Conservation (phyloP, 83 land plant genomes). For the Thuja plicata region DNA sequence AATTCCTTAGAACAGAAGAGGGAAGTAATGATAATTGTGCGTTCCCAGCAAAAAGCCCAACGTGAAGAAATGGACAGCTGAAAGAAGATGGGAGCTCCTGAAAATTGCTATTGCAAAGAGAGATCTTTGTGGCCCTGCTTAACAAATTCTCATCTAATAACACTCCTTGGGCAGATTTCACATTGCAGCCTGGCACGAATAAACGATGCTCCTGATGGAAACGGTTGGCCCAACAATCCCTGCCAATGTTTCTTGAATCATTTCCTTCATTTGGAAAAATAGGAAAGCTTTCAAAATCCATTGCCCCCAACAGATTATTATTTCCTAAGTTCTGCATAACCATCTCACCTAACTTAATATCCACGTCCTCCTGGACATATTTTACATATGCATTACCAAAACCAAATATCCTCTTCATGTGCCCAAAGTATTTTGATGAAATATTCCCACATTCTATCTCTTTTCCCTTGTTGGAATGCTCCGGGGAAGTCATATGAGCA, state of each 20-base stretch:
- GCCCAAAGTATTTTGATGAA: background rate
- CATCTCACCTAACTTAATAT: constrained; percentile 1
- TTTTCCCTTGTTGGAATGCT: constrained; percentile 12
- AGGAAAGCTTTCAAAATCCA: background rate
- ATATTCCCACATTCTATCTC: background rate
- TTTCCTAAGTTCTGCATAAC: background rate
- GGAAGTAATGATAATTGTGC: constrained; percentile 12
- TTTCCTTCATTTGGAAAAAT: background rate
- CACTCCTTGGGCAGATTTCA: background rate
- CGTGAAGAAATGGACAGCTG: constrained; percentile 14
- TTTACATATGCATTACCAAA: constrained; percentile 6
- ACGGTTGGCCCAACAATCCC: constrained; percentile 7
- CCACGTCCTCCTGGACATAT: background rate
- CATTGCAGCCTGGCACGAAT: constrained; percentile 16
- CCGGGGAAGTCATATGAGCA: background rate
- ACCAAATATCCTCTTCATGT: background rate
- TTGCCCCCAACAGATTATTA: background rate
- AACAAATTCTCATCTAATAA: constrained; percentile 1
- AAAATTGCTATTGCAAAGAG: constrained; percentile 2
- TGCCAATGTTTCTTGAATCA: background rate
- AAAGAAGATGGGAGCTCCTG: background rate
- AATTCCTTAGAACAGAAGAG: background rate
- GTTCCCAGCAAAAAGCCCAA: constrained; percentile 13
- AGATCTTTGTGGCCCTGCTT: constrained; percentile 16
- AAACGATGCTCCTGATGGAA: constrained; percentile 15